A percentile compares a stretch with the other conserved stretches of the same genome.
phyloP scores from a whole-genome alignment of 768 basidiomycete genomes.

The Russula brevipes region DNA sequence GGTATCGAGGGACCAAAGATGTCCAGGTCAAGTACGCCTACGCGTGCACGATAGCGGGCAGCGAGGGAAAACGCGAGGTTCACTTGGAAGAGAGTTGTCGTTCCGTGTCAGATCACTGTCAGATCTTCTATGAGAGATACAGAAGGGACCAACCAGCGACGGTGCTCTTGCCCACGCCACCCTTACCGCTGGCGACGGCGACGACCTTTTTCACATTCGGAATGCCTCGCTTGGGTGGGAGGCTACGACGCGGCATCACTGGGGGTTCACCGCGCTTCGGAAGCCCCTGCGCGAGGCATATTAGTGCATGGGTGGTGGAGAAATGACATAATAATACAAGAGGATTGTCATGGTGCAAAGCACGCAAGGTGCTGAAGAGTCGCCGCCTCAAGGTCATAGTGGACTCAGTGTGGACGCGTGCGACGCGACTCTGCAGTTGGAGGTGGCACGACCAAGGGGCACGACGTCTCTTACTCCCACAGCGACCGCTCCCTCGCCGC shows the following conservation, averaged over 20 bases:
- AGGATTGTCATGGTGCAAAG: constrained; percentile 48
- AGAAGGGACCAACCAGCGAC: constrained; percentile 59
- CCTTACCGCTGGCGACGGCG: constrained; percentile 88
- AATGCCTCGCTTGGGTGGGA: constrained; percentile 52
- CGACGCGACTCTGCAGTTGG: not conserved
- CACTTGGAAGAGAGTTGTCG: constrained; percentile 38
- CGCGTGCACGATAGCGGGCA: constrained; percentile 40
- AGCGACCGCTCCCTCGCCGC: not conserved
- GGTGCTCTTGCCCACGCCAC: constrained; percentile 94
- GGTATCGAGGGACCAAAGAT: constrained; percentile 95
- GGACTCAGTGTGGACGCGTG: not conserved
- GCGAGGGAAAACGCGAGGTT: constrained; percentile 79
- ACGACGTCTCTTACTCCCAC: too few species aligned
- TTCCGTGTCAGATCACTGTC: not conserved
- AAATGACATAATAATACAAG: constrained; percentile 36
- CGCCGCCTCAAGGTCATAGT: constrained; percentile 10
- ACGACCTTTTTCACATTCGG: constrained; percentile 76
- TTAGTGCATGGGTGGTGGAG: constrained; percentile 7
- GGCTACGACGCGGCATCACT: constrained; percentile 46
- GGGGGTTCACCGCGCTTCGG: constrained; percentile 27
- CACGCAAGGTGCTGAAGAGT: constrained; percentile 15
- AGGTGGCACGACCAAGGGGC: too few species aligned
- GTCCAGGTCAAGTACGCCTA: constrained; percentile 91
- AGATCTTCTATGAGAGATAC: not conserved
- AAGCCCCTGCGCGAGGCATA: constrained; percentile 28